A percentile compares a stretch with the other conserved stretches of the same genome.
phyloP scores from a whole-genome alignment of 148 eudicot genomes.

The Spergularia bocconei region DNA sequence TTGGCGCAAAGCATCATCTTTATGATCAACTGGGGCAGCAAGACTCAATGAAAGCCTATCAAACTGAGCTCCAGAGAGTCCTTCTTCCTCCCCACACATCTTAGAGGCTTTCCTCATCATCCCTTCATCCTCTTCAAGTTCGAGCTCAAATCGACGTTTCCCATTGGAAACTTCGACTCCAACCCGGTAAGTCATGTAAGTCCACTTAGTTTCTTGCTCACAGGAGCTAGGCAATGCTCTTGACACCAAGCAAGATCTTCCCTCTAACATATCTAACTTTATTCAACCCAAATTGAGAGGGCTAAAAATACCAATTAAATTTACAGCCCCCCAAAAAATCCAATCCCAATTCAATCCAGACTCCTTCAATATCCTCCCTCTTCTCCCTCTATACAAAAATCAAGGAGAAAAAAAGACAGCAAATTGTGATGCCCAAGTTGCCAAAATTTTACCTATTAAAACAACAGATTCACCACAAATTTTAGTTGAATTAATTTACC shows the following conservation, averaged over 20 bases:
- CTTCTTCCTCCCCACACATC: constrained; percentile 27
- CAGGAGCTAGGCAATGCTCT: constrained; percentile 51
- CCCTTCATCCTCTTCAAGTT: constrained; percentile 40
- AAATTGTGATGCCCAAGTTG: not conserved
- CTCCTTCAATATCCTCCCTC: constrained; percentile 6
- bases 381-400: constrained; percentile 5
- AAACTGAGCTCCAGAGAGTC: constrained; percentile 16
- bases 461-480: constrained; percentile 15
- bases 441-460: constrained; percentile 15
- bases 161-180: constrained; percentile 44
- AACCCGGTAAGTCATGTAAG: constrained; percentile 44
- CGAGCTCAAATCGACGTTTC: constrained; percentile 51
- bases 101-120: constrained; percentile 35
- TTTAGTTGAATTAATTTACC: not conserved
- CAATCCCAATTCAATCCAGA: constrained; percentile 10
- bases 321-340: constrained; percentile 12
- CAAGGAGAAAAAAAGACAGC: not conserved
- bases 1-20: constrained; percentile 26
- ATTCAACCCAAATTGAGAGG: constrained; percentile 21
- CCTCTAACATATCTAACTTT: constrained; percentile 62
- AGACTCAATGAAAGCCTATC: constrained; percentile 24
- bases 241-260: constrained; percentile 54
- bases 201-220: constrained; percentile 48
- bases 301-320: not conserved
- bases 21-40: constrained; percentile 23